Evolutionary conservation across 495 filamentous ascomycete species (phyloP).

Genomic region (Hamigera avellanea): DNA sequence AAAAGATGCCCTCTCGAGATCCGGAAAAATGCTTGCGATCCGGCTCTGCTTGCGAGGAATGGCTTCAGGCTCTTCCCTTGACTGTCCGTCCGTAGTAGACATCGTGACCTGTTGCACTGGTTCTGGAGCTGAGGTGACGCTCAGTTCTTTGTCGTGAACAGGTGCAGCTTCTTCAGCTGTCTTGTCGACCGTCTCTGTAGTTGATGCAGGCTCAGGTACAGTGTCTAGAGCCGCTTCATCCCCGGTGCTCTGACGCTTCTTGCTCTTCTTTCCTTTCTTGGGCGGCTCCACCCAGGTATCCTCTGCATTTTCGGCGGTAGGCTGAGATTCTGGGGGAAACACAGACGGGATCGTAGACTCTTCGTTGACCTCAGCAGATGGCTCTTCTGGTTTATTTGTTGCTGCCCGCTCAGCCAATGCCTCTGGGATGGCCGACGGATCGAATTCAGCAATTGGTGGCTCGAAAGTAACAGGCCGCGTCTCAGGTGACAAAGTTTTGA

Average conservation of each 20-base stretch:
- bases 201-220: too few relatives aligned
- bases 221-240: too few relatives aligned
- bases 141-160: constrained; percentile 3
- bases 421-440: constrained; percentile 19
- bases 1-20: constrained; percentile 24
- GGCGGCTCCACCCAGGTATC: background rate
- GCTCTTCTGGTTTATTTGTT: constrained; percentile 4
- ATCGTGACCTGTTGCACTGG: constrained; percentile 1
- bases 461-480: constrained; percentile 16
- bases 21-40: constrained; percentile 28
- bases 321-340: background rate
- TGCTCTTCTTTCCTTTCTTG: constrained; percentile 18
- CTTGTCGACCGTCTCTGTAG: too few relatives aligned
- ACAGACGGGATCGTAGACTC: background rate
- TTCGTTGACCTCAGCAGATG: background rate
- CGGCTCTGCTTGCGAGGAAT: constrained; percentile 10
- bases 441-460: constrained; percentile 24
- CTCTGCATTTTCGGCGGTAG: too few relatives aligned
- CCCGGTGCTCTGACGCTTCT: constrained; percentile 8
- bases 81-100: constrained; percentile 3
- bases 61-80: background rate
- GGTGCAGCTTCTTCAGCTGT: too few relatives aligned
- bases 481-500: constrained; percentile 12
- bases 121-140: constrained; percentile 3
- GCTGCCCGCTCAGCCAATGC: constrained; percentile 11